Evolutionary conservation across 2,329 filamentous ascomycete species (phyloP), one percentile per base, ranked within the genome.

Genomic region (Ceratocystis papillata): DNA sequence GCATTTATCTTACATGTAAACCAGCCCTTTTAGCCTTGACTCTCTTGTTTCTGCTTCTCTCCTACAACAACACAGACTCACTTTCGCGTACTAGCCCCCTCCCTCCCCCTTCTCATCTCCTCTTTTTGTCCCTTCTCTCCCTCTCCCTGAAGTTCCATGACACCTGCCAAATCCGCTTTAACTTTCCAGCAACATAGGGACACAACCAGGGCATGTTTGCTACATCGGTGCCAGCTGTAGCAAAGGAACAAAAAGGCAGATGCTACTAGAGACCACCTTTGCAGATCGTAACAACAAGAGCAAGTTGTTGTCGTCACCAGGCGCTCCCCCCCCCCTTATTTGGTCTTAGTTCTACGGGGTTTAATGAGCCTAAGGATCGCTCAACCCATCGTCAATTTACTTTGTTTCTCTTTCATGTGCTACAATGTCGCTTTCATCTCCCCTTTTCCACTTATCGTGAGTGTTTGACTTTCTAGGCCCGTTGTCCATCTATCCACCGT

Each of bases 161-260:
- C 53, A 59, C 53, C 53, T 59, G 53, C 53, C 53, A 59, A 33
- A 25, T 33, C 53, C 25, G 28, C 53, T 37, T 59, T 59, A 33
- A 59, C 53, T 59, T 59, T 17, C 28, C 53, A 30, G 53, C 25
- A 53, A 45, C 6, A 53, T 7, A 53, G 22, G 46, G 20, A 10
- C 33, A 37, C 33, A 62, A 61, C 48, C 25, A 53, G 48, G 48
- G 6, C 48, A 53, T 28, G 20, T 53, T 53, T 53, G 25, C 48
- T 25, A 15, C 20, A 25, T 53, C 15, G 20, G 48, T 53, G 20
- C 25, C 25, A 53, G 48, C 20, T 53, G 10, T 37, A 37, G 48
- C 20, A 53, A 25, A 20, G 17, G 17, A 20, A 25, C 7, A 20
- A 6, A 20, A 20, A 61, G 59, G 7, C 10, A 59, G 22, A 12